Evolutionary conservation across 331 rosid species (phyloP), one percentile per base, ranked within the genome.

Genomic region (Erythrophleum ivorense): DNA sequence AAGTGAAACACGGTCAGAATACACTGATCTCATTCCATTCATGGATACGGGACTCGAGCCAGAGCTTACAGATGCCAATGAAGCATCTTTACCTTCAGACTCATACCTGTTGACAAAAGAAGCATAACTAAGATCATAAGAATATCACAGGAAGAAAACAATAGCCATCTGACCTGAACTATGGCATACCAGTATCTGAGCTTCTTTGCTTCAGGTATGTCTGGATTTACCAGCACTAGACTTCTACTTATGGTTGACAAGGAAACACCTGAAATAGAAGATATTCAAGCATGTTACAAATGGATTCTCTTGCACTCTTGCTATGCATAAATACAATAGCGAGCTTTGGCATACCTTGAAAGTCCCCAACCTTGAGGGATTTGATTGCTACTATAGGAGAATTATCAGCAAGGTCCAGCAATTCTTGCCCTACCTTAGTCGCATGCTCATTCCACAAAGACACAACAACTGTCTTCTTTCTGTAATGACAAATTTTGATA

Each of bases 381-480:
- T 95, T 95, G 46, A 95, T 82, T 52, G 98, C 98, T 54, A 95
- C 88, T 54, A 93, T 40, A 4, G 97, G 98, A 38, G 90, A 90
- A 75, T 84, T 82, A 63, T 90, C 90, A 71, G 73, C 92, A 16
- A 78, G 79, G 75, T 93, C 94, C 50, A 93, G 80, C 82, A 95
- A 80, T 50, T 91, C 92, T 84, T 95, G 96, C 31, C 98, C 98
- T 2, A 86, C 80, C 76, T 13, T 75, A 52, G 93, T 95, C 55
- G 98, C 98, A 65, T 91, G 97, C 1, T 93, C 98, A 74, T 88
- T 91, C 98, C 98, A 95, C 88, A 95, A 81, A 21, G 98, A 93
- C 78, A 95, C 93, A 21, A 90, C 90, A 45, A 95, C 97, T 11
- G 96, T 89, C 85, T 90, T 93, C 74, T 89, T 91, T 40, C 98